Evolutionary conservation across 2,329 filamentous ascomycete species (phyloP), one percentile per base, ranked within the genome.

Genomic region (Ceratocystis diversiconidia): DNA sequence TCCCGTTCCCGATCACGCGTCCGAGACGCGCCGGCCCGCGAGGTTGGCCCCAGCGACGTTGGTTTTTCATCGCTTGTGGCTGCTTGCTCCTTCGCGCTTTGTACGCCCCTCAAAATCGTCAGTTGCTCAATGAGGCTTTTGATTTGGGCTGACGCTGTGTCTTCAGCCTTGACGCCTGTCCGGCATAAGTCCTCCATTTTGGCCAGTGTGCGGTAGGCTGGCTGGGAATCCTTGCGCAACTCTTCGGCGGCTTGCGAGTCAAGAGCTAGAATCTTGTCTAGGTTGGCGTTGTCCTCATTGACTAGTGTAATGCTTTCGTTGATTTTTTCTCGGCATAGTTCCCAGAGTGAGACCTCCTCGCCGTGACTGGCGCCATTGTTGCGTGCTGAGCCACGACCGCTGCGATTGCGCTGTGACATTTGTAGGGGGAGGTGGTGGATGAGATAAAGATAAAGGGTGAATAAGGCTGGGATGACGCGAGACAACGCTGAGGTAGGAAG

Each of bases 371-470:
- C 74, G 30, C 76, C 75, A 61, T 76, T 78, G 71, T 77, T 78
- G 52, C 77, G 75, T 71, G 76, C 76, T 50, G 75, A 76, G 48
- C 76, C 76, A 68, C 77, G 76, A 63, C 75, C 76, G 70, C 76
- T 77, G 65, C 77, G 75, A 68, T 76, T 77, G 68, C 76, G 73
- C 70, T 78, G 76, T 55, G 76, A 77, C 76, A 78, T 79, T 64
- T 70, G 52, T 19, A 17, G 15, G 5, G n/a, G 22, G 52, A 3
- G 22, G n/a, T 19, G 50, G 19, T 12, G 12, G 10, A 30, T 25
- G 52, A 17, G 12, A 32, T 8, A 52, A 52, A 7, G 48, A 12
- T 22, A 52, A 52, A 52, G 48, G 10, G 48, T 1, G 5, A 32
- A 6, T 3, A 10, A 57, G 48, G 48, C 48, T 32, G 22, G 17